phyloP scores from a whole-genome alignment of 2,329 filamentous ascomycete genomes.

The Aspergillus caelatus region DNA sequence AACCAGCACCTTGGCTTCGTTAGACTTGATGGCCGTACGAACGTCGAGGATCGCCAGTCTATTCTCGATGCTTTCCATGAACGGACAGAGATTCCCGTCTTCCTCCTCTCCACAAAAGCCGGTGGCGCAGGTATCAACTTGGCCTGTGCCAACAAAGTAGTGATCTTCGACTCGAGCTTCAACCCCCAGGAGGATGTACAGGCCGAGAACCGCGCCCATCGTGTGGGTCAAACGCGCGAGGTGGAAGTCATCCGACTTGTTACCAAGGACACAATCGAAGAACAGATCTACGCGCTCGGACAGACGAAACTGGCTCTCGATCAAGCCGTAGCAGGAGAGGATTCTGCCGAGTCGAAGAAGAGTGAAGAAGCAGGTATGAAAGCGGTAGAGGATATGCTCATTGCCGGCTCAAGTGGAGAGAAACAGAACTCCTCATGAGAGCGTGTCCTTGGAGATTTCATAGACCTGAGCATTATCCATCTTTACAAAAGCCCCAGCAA shows the following conservation, averaged over 20 bases:
- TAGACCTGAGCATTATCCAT: neutral
- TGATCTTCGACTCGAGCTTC: slow-evolving; percentile 96
- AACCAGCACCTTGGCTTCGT: slow-evolving; percentile 74
- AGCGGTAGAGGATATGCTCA: slow-evolving; percentile 53
- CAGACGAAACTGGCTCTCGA: slow-evolving; percentile 92
- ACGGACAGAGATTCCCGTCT: slow-evolving; percentile 78
- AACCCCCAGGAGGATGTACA: slow-evolving; percentile 99
- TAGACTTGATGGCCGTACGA: slow-evolving; percentile 82
- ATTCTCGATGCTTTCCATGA: slow-evolving; percentile 86
- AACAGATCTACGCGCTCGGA: slow-evolving; percentile 88
- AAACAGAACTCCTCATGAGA: slow-evolving; percentile 11
- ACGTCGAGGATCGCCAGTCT: slow-evolving; percentile 79
- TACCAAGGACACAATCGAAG: slow-evolving; percentile 80
- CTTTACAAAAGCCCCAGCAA: neutral
- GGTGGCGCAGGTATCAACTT: slow-evolving; percentile 98
- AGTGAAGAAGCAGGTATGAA: slow-evolving; percentile 54
- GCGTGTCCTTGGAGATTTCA: neutral
- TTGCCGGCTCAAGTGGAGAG: slow-evolving; percentile 42
- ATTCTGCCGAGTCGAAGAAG: slow-evolving; percentile 54
- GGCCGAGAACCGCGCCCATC: slow-evolving; percentile 93
- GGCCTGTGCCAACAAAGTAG: slow-evolving; percentile 92
- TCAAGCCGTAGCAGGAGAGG: slow-evolving; percentile 67
- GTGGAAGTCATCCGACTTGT: slow-evolving; percentile 91
- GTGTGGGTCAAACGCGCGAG: slow-evolving; percentile 85
- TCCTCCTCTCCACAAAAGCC: slow-evolving; percentile 89